A percentile compares a stretch with the other conserved stretches of the same genome.
phyloP scores from a whole-genome alignment of 768 basidiomycete genomes.

The Tremella mesenterica region DNA sequence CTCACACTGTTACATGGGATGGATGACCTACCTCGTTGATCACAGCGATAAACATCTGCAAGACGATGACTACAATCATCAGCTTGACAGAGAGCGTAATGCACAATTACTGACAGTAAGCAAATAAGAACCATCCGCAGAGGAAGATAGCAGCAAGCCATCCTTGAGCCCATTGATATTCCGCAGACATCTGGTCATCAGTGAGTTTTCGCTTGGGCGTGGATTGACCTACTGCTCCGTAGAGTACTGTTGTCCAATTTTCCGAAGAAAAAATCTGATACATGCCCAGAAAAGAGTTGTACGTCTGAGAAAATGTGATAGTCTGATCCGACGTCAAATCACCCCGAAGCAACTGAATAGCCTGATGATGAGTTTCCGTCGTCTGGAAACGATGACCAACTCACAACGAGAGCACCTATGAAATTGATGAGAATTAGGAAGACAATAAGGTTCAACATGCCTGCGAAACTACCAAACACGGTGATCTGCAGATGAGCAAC shows the following conservation, averaged over 20 bases:
- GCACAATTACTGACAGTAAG: slow-evolving; percentile 61
- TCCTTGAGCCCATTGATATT: slow-evolving; percentile 59
- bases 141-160: slow-evolving; percentile 65
- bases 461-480: slow-evolving; percentile 86
- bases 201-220: neutral
- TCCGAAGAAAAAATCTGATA: slow-evolving; percentile 85
- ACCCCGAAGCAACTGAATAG: slow-evolving; percentile 75
- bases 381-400: neutral
- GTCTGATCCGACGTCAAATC: slow-evolving; percentile 53
- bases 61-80: slow-evolving; percentile 60
- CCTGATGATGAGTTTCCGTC: slow-evolving; percentile 20
- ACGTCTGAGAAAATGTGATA: slow-evolving; percentile 73
- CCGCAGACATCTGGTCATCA: slow-evolving; percentile 49
- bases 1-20: neutral
- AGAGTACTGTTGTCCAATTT: slow-evolving; percentile 54
- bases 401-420: slow-evolving; percentile 65
- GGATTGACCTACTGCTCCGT: slow-evolving; percentile 14
- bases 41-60: slow-evolving; percentile 95
- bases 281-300: slow-evolving; percentile 73
- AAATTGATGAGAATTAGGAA: slow-evolving; percentile 84
- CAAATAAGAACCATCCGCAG: slow-evolving; percentile 76
- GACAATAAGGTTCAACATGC: slow-evolving; percentile 79
- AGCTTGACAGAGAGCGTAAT: neutral
- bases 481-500: slow-evolving; percentile 53
- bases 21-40: slow-evolving; percentile 59